These are phyloP conservation scores for Hylodesmum podocarpum DNA, from an alignment of 306 rosid genomes.

Conservation along the genomic window DNA sequence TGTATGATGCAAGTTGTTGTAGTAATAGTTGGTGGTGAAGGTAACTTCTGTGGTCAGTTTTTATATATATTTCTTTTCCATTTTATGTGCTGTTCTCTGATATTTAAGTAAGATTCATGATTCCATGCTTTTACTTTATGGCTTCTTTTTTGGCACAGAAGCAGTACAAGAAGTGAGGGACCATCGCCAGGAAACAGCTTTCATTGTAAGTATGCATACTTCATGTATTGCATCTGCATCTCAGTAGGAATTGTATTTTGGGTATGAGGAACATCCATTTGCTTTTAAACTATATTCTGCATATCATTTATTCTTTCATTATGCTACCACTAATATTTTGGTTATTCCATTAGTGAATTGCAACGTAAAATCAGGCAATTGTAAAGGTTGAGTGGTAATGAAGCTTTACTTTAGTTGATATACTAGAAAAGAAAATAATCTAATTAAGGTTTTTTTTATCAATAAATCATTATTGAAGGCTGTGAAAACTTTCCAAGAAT, in stretches of 20 bases:
- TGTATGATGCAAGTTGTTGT: neutral
- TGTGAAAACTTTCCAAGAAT: neutral
- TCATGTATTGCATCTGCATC: neutral
- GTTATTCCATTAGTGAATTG: neutral
- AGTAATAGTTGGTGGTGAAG: neutral
- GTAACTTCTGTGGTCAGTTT: neutral
- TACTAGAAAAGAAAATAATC: neutral
- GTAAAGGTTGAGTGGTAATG: neutral
- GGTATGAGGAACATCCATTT: neutral
- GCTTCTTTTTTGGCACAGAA: constrained; percentile 44
- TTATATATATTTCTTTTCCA: neutral
- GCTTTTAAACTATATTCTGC: neutral
- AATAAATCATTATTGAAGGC: neutral
- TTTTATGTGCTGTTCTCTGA: neutral
- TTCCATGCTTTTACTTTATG: constrained; percentile 10
- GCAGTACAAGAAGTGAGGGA: constrained; percentile 36
- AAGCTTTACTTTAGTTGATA: neutral
- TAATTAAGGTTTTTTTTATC: neutral
- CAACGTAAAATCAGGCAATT: neutral
- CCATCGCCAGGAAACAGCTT: constrained; percentile 39
- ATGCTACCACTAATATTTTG: neutral
- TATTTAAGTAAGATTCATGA: neutral
- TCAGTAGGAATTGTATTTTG: neutral
- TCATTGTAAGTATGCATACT: constrained; percentile 52
- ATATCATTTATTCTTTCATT: neutral